These are phyloP conservation scores for Dimargaris xerosporica DNA, from an alignment of 192 early-diverging fungal genomes.

Conservation along the genomic window DNA sequence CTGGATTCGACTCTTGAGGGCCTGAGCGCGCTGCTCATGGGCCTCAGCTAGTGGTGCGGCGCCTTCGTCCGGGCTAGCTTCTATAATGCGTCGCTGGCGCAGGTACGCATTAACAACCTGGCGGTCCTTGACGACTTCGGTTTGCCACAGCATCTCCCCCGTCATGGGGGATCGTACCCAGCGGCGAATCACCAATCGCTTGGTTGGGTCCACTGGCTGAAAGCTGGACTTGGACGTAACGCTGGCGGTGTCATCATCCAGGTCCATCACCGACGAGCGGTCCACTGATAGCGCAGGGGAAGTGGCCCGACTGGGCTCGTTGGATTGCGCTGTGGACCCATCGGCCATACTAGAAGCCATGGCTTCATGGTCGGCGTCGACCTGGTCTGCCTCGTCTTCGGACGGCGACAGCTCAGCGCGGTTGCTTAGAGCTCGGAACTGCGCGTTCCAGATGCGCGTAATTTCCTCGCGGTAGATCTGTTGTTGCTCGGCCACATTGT, in stretches of 20 bases:
- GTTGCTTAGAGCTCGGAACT: constrained; percentile 50
- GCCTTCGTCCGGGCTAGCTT: constrained; percentile 25
- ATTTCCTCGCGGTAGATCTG: constrained; percentile 91
- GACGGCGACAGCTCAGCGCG: constrained; percentile 28
- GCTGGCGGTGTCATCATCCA: constrained; percentile 3
- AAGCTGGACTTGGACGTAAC: background rate
- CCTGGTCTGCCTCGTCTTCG: constrained; percentile 44
- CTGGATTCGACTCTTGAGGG: constrained; percentile 30
- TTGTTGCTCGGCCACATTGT: constrained; percentile 87
- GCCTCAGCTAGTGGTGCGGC: background rate
- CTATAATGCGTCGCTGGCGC: constrained; percentile 67
- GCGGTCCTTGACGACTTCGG: constrained; percentile 67
- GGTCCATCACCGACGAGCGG: constrained; percentile 11
- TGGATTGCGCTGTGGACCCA: too few species aligned
- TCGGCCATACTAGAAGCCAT: too few species aligned
- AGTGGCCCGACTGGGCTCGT: background rate
- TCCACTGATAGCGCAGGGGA: constrained; percentile 8
- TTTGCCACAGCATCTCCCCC: constrained; percentile 54
- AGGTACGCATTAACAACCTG: constrained; percentile 84
- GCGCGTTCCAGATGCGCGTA: constrained; percentile 82
- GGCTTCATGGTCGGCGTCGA: constrained; percentile 16
- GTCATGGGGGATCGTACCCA: constrained; percentile 29
- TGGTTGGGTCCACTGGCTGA: constrained; percentile 11
- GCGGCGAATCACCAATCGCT: constrained; percentile 23
- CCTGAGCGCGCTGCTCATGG: background rate